phyloP scores from a whole-genome alignment of 1,284 basidiomycete species.

The Bjerkandera adusta region DNA sequence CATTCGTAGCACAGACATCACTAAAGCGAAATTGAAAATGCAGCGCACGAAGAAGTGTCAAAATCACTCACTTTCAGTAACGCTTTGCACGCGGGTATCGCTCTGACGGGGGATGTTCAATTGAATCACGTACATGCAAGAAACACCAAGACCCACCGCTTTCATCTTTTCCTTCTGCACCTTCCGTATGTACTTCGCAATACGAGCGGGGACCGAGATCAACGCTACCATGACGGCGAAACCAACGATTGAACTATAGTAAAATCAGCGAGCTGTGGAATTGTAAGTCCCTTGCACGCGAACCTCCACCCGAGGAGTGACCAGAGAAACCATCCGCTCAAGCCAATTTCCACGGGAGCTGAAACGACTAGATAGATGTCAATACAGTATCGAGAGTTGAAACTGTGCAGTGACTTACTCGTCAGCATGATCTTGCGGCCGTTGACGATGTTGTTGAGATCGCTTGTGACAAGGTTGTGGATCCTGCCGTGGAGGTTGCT shows the following conservation, averaged over 20 bases:
- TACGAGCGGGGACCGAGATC: conserved; percentile 46
- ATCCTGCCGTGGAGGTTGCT: conserved; percentile 47
- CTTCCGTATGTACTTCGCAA: conserved; percentile 27
- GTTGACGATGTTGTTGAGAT: conserved; percentile 33
- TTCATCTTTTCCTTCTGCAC: conserved; percentile 31
- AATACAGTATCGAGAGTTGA: too few relatives aligned
- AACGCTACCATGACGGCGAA: conserved; percentile 47
- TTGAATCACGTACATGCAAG: not conserved
- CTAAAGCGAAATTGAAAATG: conserved; percentile 17
- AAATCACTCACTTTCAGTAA: conserved; percentile 42
- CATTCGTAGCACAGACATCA: conserved; percentile 44
- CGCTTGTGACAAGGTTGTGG: conserved; percentile 41
- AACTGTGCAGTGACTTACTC: too few relatives aligned
- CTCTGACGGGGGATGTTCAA: conserved; percentile 29
- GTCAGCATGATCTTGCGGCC: conserved; percentile 33
- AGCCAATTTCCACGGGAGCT: conserved; percentile 33
- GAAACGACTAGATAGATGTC: conserved; percentile 27
- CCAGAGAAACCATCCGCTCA: conserved; percentile 40
- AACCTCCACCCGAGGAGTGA: conserved; percentile 42
- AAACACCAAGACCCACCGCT: conserved; percentile 22
- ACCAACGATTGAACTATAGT: conserved; percentile 44
- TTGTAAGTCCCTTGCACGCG: not conserved
- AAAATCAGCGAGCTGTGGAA: not conserved
- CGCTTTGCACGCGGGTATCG: conserved; percentile 46
- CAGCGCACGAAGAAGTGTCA: not conserved